A percentile compares a stretch with the other conserved stretches of the same genome.
phyloP scores from a whole-genome alignment of 352 stramenopile species.

The Phytophthora brassicae region DNA sequence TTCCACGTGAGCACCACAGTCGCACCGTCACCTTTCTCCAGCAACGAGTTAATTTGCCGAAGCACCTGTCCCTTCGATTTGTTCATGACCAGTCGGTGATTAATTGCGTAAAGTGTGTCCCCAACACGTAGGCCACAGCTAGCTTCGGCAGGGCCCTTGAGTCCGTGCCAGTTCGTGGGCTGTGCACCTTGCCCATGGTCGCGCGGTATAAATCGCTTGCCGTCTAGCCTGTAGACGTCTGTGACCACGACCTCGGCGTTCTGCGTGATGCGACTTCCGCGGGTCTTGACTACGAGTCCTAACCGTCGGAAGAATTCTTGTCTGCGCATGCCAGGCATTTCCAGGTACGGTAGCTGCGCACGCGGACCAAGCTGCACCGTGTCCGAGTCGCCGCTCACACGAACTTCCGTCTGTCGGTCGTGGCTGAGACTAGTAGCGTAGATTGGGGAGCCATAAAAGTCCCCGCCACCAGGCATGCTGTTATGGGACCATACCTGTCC shows the following conservation, averaged over 20 bases:
- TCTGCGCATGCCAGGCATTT: constrained; percentile 52
- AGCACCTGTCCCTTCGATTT: constrained; percentile 85
- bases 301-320: constrained; percentile 82
- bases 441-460: constrained; percentile 83
- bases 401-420: constrained; percentile 83
- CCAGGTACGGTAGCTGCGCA: constrained; percentile 67
- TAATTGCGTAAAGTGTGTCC: constrained; percentile 85
- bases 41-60: constrained; percentile 72
- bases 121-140: constrained; percentile 72
- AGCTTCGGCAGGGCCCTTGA: constrained; percentile 73
- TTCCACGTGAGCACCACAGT: constrained; percentile 82
- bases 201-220: constrained; percentile 73
- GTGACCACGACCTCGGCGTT: constrained; percentile 81
- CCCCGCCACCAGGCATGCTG: constrained; percentile 56
- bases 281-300: constrained; percentile 81
- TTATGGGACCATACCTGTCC: constrained; percentile 64
- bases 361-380: constrained; percentile 74
- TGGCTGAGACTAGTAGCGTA: constrained; percentile 86
- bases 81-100: constrained; percentile 86
- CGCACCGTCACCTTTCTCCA: constrained; percentile 72
- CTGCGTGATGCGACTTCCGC: constrained; percentile 82
- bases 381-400: constrained; percentile 57
- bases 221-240: constrained; percentile 80
- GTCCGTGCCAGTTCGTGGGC: constrained; percentile 67
- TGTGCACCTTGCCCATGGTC: constrained; percentile 65